phyloP scores from a whole-genome alignment of 208 protist species.

The Porcisia deanei region DNA sequence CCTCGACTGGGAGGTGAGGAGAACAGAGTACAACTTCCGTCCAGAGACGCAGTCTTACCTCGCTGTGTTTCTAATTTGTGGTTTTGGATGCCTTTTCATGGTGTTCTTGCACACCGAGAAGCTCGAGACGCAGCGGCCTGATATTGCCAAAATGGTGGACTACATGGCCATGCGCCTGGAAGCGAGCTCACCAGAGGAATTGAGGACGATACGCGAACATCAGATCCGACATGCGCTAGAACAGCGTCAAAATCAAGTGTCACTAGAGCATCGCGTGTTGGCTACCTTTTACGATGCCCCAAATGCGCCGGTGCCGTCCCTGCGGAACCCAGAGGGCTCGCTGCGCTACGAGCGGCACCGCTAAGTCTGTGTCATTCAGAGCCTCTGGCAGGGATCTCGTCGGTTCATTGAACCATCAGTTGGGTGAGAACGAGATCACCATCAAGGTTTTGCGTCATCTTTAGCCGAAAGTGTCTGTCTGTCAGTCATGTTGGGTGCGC shows the following conservation, averaged over 20 bases:
- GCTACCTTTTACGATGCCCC: slow-evolving; percentile 81
- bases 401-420: not conserved
- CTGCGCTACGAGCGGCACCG: slow-evolving; percentile 13
- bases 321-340: slow-evolving; percentile 52
- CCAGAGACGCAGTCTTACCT: slow-evolving; percentile 64
- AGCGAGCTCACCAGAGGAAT: slow-evolving; percentile 70
- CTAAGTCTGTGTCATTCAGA: not conserved
- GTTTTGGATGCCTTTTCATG: slow-evolving; percentile 46
- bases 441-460: not conserved
- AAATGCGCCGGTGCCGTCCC: slow-evolving; percentile 41
- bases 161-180: slow-evolving; percentile 85
- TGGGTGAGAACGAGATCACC: not conserved
- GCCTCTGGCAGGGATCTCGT: not conserved
- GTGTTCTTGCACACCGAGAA: slow-evolving; percentile 45
- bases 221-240: slow-evolving; percentile 67
- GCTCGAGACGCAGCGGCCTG: slow-evolving; percentile 58
- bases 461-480: not conserved
- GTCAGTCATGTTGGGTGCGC: not conserved
- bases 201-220: slow-evolving; percentile 49
- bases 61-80: slow-evolving; percentile 40
- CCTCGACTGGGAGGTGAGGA: slow-evolving; percentile 88
- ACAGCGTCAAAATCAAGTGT: slow-evolving; percentile 43
- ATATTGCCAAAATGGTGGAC: slow-evolving; percentile 82
- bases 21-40: slow-evolving; percentile 87
- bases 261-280: slow-evolving; percentile 76